Evolutionary conservation across 805 yeast genomes (phyloP), one percentile per base, ranked within the genome.

Genomic region (Saturnispora sekii): DNA sequence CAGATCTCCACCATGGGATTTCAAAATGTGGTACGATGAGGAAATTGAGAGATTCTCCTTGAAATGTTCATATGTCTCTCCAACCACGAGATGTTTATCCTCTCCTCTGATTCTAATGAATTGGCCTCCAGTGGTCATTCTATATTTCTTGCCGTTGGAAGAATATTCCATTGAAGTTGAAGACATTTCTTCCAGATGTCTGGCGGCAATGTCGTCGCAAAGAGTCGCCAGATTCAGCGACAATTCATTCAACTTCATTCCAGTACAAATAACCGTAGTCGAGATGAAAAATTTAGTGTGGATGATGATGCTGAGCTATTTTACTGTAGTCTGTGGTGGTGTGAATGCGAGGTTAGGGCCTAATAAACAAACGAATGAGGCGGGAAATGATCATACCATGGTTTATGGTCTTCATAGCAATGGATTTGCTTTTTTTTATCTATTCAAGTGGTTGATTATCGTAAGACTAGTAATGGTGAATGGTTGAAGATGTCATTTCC

Each of bases 61-160:
- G 36, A 51, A 53, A 10, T 50, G 43, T 14, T 51, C 45, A 34
- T 50, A 56, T 47, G 40, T 47, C 51, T 63, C 6, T 59, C 70
- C 52, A 12, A 75, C 63, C 10, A 73, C 62, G 38, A 75, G 57
- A 51, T 69, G 73, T 53, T 73, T 75, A 43, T 70, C 69, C 51
- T 70, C 74, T 40, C 70, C 74, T 36, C 70, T 63, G 6, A 75
- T 61, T 44, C 79, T 54, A 44, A 71, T 72, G 52, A 74, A 74
- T 37, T 62, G 61, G 45, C 74, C 73, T 52, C 70, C 66, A 28
- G 49, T 48, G 40, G 73, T 69, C 43, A 70, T 66, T 41, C 69
- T 67, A 54, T 73, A 75, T 51, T 68, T 69, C 43, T 76, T 58
- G 10, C 79, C 78, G 44, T 70, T 69, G 46, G 65, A 67, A 10